phyloP scores from a whole-genome alignment of 768 basidiomycete genomes.

The Crassisporium funariophilum region DNA sequence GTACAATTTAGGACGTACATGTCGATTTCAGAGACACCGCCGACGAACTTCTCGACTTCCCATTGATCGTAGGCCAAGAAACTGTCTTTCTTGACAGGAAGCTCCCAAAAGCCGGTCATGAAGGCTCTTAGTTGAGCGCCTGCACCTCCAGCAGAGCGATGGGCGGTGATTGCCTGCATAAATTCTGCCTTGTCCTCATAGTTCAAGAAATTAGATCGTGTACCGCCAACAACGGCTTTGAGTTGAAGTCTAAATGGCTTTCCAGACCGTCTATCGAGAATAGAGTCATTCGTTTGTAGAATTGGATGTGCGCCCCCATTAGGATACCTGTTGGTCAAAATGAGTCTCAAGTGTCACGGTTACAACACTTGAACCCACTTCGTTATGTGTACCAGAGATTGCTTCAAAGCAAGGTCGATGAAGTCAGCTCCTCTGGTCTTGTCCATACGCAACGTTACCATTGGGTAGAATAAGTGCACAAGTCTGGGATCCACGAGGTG shows the following conservation, averaged over 20 bases:
- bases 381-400: slow-evolving; percentile 7
- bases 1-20: slow-evolving; percentile 11
- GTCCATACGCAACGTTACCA: slow-evolving; percentile 8
- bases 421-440: not conserved
- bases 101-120: slow-evolving; percentile 25
- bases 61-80: slow-evolving; percentile 22
- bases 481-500: slow-evolving; percentile 26
- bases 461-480: slow-evolving; percentile 23
- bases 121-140: slow-evolving; percentile 20
- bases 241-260: slow-evolving; percentile 17
- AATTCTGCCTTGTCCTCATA: slow-evolving; percentile 21
- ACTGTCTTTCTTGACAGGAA: slow-evolving; percentile 18
- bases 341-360: too few relatives aligned
- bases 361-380: too few relatives aligned
- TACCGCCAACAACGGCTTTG: slow-evolving; percentile 6
- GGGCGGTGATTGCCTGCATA: slow-evolving; percentile 16
- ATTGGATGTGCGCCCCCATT: too few relatives aligned
- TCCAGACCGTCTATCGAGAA: slow-evolving; percentile 19
- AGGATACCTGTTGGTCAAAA: too few relatives aligned
- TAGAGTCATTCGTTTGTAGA: not conserved
- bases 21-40: slow-evolving; percentile 23
- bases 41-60: slow-evolving; percentile 25
- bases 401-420: slow-evolving; percentile 8
- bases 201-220: slow-evolving; percentile 15
- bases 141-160: slow-evolving; percentile 11